Evolutionary conservation across 208 protist genomes (phyloP).

Genomic region (Crithidia sp.): DNA sequence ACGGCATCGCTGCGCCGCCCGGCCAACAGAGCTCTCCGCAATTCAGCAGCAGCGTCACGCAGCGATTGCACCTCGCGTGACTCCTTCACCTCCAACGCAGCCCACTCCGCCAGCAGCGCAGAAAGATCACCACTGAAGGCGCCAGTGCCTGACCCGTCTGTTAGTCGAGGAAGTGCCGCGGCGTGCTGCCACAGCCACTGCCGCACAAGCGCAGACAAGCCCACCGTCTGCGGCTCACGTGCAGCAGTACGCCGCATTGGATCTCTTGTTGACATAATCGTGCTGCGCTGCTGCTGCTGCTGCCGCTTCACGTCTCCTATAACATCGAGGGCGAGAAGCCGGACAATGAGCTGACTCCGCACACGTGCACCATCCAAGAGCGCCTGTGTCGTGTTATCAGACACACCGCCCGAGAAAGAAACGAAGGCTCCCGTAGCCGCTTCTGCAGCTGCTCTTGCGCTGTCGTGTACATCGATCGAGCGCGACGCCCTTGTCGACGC

Average conservation of each 20-base stretch:
- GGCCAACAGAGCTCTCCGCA: no score
- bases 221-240: neutral
- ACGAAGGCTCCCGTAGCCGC: no score
- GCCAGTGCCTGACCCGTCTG: neutral
- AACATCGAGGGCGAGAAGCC: conserved; percentile 18
- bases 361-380: neutral
- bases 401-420: no score
- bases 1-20: neutral
- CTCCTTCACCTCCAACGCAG: neutral
- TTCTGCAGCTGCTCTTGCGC: no score
- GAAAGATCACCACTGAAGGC: neutral
- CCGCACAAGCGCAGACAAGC: conserved; percentile 6
- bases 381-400: neutral
- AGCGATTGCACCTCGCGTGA: neutral
- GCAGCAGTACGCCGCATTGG: neutral
- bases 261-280: neutral
- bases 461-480: no score
- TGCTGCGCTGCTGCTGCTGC: neutral
- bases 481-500: neutral
- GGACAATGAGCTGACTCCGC: conserved; percentile 22
- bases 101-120: conserved; percentile 10
- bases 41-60: neutral
- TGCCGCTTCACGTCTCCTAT: neutral
- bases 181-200: conserved; percentile 34
- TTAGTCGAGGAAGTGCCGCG: conserved; percentile 20